phyloP scores from a whole-genome alignment of 2,329 filamentous ascomycete species.

The Colletotrichum higginsianum region DNA sequence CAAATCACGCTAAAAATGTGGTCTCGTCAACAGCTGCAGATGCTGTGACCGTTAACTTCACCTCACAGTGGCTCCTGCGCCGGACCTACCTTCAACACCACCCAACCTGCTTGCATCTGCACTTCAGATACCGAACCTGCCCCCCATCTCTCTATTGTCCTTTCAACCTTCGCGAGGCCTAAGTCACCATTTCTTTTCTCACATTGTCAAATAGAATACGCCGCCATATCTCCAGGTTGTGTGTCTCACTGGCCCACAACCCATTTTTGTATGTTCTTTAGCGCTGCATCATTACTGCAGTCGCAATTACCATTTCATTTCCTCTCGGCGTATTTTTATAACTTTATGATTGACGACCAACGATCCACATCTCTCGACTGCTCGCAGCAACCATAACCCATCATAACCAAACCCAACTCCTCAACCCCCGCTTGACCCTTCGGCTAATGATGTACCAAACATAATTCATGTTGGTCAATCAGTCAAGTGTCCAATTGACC shows the following conservation, averaged over 20 bases:
- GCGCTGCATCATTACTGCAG: neutral
- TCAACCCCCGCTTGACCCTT: neutral
- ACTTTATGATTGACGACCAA: constrained; percentile 6
- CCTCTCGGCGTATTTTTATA: neutral
- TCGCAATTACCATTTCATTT: neutral
- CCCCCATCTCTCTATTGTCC: neutral
- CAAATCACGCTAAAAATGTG: neutral
- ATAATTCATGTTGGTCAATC: neutral
- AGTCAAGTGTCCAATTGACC: neutral
- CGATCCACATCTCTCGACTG: neutral
- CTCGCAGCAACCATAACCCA: neutral
- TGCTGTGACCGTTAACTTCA: constrained; percentile 23
- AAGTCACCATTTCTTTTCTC: neutral
- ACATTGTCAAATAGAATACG: neutral
- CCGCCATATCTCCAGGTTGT: neutral
- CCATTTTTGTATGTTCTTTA: neutral
- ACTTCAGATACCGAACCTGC: neutral
- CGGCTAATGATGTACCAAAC: neutral
- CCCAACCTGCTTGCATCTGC: neutral
- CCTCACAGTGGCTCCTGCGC: neutral
- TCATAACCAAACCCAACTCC: neutral
- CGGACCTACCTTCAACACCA: neutral
- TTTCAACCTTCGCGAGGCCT: neutral
- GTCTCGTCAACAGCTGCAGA: neutral
- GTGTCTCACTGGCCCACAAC: neutral